These are phyloP conservation scores for Copromyces sp. DNA, from an alignment of 495 filamentous ascomycete genomes.

Conservation along the genomic window DNA sequence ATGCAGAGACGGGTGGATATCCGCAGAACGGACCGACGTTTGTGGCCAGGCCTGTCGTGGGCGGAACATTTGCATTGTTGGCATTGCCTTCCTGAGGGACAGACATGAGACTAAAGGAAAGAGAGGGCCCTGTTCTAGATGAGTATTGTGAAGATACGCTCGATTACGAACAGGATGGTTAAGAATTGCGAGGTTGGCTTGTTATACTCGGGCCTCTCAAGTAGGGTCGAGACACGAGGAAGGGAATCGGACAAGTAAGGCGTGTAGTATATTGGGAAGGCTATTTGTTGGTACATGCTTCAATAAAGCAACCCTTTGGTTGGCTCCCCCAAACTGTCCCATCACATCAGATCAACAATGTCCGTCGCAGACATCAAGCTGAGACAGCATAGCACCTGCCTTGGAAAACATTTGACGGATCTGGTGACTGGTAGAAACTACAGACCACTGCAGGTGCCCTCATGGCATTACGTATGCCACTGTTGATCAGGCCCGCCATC, in stretches of 20 bases:
- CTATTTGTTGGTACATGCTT: background rate
- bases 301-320: background rate
- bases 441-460: background rate
- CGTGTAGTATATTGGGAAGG: background rate
- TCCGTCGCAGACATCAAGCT: background rate
- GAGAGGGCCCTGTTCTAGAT: background rate
- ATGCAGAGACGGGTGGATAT: conserved; percentile 50
- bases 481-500: background rate
- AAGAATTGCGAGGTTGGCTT: background rate
- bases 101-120: background rate
- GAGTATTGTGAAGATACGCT: background rate
- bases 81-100: conserved; percentile 36
- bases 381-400: background rate
- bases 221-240: background rate
- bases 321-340: background rate
- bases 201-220: background rate
- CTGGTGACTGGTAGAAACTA: background rate
- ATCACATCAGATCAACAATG: background rate
- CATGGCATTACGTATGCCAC: background rate
- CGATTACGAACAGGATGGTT: background rate
- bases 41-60: conserved; percentile 69
- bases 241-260: background rate
- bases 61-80: conserved; percentile 72
- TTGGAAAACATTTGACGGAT: background rate
- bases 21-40: conserved; percentile 52